Evolutionary conservation across 1,139 yeast genomes (phyloP).

Genomic region (Suhomyces terraborum): DNA sequence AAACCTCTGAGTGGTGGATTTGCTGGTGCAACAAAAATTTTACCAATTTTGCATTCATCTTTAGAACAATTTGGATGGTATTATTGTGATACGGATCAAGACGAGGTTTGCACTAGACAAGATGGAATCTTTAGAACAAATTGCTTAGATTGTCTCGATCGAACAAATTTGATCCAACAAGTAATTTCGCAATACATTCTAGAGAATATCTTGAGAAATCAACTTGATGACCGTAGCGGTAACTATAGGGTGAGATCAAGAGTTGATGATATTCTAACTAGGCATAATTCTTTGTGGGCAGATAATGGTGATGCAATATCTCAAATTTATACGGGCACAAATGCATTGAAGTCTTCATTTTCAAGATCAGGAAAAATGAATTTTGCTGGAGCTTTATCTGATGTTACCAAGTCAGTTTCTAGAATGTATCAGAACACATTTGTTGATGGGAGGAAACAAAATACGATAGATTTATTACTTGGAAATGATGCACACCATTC

Average conservation of each 20-base stretch:
- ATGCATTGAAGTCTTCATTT: conserved; percentile 91
- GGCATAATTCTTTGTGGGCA: conserved; percentile 91
- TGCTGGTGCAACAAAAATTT: conserved; percentile 73
- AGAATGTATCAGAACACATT: conserved; percentile 95
- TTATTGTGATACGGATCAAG: conserved; percentile 51
- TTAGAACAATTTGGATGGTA: conserved; percentile 75
- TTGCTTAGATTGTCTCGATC: conserved; percentile 91
- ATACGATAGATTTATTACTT: conserved; percentile 78
- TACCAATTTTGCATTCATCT: conserved; percentile 64
- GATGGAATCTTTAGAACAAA: conserved; percentile 89
- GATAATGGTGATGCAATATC: conserved; percentile 97
- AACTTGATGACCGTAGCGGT: conserved; percentile 25
- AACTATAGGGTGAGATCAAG: conserved; percentile 25
- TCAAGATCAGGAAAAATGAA: conserved; percentile 96
- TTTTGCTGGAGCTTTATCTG: conserved; percentile 92
- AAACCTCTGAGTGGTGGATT: conserved; percentile 74
- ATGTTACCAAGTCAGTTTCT: conserved; percentile 93
- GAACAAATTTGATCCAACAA: conserved; percentile 93
- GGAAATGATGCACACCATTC: conserved; percentile 78
- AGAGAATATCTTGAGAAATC: conserved; percentile 63
- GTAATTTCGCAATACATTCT: conserved; percentile 64
- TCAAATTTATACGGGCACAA: conserved; percentile 95
- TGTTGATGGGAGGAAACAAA: conserved; percentile 87
- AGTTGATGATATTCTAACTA: conserved; percentile 53
- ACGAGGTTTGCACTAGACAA: conserved; percentile 63